Percentiles rank a stretch among this genome's conserved stretches.
Evolutionary conservation across 108 stramenopile species (phyloP).

Genomic region (Seminavis robusta): DNA sequence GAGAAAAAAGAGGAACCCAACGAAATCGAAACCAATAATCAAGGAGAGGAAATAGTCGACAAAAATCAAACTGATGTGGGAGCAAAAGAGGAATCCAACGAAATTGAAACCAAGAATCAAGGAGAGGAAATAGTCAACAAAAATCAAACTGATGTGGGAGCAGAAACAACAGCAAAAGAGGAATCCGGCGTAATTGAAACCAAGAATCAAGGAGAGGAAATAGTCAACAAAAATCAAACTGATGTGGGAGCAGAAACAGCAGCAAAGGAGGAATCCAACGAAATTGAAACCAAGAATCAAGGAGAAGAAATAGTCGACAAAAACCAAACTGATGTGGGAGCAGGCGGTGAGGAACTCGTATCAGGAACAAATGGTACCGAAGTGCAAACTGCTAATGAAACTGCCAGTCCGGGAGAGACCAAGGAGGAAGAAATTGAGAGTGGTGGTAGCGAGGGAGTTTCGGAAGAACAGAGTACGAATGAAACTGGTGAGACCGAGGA

Average conservation of each 20-base stretch:
- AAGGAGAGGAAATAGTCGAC: neutral
- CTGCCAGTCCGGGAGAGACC: no score
- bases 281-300: constrained; percentile 1
- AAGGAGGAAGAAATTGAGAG: neutral
- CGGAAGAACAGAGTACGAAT: neutral
- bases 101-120: neutral
- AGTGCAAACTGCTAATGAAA: neutral
- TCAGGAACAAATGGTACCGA: neutral
- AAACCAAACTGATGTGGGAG: neutral
- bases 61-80: neutral
- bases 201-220: neutral
- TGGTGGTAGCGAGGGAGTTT: neutral
- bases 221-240: neutral
- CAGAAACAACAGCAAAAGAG: neutral
- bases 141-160: neutral
- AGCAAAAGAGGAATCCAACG: neutral
- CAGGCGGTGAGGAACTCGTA: neutral
- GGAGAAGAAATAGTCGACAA: neutral
- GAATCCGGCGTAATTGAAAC: neutral
- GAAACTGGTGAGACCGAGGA: neutral
- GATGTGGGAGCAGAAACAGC: neutral
- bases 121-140: neutral
- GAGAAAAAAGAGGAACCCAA: neutral
- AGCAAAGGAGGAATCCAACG: neutral
- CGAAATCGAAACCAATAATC: neutral